Evolutionary conservation across 2,329 filamentous ascomycete species (phyloP).

Genomic region (Pseudocercospora crystallina): DNA sequence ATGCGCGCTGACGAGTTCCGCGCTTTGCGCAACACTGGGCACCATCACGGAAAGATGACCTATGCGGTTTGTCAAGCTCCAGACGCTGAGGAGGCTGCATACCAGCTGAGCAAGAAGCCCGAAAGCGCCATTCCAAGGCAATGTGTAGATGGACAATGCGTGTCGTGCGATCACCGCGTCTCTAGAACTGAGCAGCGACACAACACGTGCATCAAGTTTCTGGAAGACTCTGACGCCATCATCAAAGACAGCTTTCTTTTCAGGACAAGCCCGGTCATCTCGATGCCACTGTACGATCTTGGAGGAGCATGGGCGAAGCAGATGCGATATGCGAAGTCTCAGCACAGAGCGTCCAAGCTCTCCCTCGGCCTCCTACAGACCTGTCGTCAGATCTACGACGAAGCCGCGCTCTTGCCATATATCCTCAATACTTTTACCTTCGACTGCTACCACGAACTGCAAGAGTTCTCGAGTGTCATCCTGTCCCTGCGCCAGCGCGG

Average conservation of each 20-base stretch:
- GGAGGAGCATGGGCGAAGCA: too few relatives aligned
- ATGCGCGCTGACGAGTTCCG: not conserved
- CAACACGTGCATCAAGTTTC: not conserved
- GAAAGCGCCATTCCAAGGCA: not conserved
- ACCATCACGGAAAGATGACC: not conserved
- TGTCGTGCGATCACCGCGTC: not conserved
- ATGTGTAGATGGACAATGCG: too few relatives aligned
- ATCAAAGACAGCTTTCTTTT: not conserved
- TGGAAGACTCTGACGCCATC: not conserved
- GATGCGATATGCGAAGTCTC: too few relatives aligned
- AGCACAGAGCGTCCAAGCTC: not conserved
- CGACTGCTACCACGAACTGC: not conserved
- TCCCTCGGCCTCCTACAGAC: conserved; percentile 5
- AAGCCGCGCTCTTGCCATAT: conserved; percentile 13
- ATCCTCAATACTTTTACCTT: conserved; percentile 10
- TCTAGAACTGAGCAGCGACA: not conserved
- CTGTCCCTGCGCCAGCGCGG: too few relatives aligned
- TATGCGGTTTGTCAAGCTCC: conserved; percentile 1
- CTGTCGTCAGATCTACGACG: conserved; percentile 13
- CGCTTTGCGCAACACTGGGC: not conserved
- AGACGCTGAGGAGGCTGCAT: conserved; percentile 1
- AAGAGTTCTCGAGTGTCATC: too few relatives aligned
- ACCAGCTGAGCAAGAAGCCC: not conserved
- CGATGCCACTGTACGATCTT: too few relatives aligned
- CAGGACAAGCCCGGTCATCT: not conserved